Base-by-base conservation (phyloP, 1,139 yeast genomes). In the Saccharomyces pastorianus region DNA sequence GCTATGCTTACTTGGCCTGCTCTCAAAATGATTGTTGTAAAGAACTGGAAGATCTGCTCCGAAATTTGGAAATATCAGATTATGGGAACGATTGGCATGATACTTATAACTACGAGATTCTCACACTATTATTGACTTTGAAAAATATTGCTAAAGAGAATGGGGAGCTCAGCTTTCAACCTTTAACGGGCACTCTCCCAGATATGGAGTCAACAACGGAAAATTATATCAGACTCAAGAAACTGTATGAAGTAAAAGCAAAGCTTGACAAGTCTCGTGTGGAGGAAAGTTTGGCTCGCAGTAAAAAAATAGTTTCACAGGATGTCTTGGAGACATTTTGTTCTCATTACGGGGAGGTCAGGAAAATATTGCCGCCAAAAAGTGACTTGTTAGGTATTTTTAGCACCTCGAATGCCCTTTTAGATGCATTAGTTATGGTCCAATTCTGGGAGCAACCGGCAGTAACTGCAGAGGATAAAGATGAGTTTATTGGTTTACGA, bases 141-240 rank as follows among this genome's bases (percentile, higher is more conserved):
- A 71, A 76, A 38, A 59, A 61, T 4, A 91, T 82, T 66, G 74
- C 83, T 6, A 59, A 61, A 0, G 58, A 62, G 4, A 70, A 74
- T 56, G 31, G 32, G 5, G 69, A 73, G 29, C n/a, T 27, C 14
- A 9, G 29, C 29, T 46, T 46, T 25, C n/a, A 46, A 32, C 58
- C 58, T 3, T 72, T 89, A 2, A 76, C 85, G 2, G 96, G 96
- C 0, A 78, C 75, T 1, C 66, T 91, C 11, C 96, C 96, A 0
- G 98, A 91, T 68, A 91, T 93, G 97, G 86, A 88, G 34, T 81
- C 96, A 0, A 83, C 84, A 59, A 84, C 96, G 0, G 71, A 71
- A 13, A 76, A 76, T 53, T 93, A 86, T 66, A 75, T 85, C 8
- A 67, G 64, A 6, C 69, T 93, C 52, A 87, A 84, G 64, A 67